Evolutionary conservation across 345 rosid genomes (phyloP).

Genomic region (Viola odorata): DNA sequence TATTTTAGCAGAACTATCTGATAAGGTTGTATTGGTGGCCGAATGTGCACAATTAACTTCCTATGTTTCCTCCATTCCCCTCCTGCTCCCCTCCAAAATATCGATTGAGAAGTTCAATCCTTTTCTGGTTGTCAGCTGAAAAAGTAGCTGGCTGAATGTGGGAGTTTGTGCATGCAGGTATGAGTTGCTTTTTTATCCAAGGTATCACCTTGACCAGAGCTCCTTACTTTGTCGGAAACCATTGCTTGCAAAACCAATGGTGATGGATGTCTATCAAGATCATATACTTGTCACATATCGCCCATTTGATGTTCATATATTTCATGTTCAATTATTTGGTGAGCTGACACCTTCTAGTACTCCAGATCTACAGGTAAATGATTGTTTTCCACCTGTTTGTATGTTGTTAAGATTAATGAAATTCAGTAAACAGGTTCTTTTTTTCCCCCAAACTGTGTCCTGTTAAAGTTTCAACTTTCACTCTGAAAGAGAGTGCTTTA

Average conservation of each 20-base stretch:
- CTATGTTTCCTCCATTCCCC: too few relatives aligned
- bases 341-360: constrained; percentile 72
- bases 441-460: background rate
- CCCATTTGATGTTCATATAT: constrained; percentile 89
- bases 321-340: constrained; percentile 66
- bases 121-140: too few relatives aligned
- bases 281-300: constrained; percentile 80
- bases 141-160: too few relatives aligned
- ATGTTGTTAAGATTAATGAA: constrained; percentile 1
- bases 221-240: constrained; percentile 82
- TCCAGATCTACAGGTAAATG: constrained; percentile 79
- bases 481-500: constrained; percentile 24
- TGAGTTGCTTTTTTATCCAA: constrained; percentile 92
- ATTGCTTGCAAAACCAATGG: constrained; percentile 87
- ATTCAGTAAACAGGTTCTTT: background rate
- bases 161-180: constrained; percentile 41
- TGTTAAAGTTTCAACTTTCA: constrained; percentile 18
- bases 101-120: too few relatives aligned
- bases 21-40: too few relatives aligned
- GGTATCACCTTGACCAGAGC: constrained; percentile 95
- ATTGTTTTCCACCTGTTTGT: constrained; percentile 15
- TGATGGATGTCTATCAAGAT: constrained; percentile 91
- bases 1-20: too few relatives aligned
- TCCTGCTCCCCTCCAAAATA: too few relatives aligned
- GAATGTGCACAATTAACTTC: too few relatives aligned